Evolutionary conservation across 2,329 filamentous ascomycete genomes (phyloP).

Genomic region (Hypoxylon sp.): DNA sequence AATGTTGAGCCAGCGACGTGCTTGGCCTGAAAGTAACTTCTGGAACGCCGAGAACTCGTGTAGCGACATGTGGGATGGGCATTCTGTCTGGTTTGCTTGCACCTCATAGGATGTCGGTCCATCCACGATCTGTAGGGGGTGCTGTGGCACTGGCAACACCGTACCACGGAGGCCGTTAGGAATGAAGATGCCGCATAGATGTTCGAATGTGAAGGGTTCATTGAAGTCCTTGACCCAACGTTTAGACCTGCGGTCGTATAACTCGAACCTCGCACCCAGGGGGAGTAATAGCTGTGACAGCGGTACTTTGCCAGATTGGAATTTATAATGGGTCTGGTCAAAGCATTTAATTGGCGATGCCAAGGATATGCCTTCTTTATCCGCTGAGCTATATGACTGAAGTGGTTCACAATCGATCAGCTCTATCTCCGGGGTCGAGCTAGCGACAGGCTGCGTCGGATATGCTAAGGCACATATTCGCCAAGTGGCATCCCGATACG

Average conservation of each 20-base stretch:
- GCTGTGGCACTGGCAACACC: constrained; percentile 24
- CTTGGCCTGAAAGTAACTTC: constrained; percentile 58
- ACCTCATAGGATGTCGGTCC: constrained; percentile 66
- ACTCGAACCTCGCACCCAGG: constrained; percentile 46
- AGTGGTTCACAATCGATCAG: constrained; percentile 42
- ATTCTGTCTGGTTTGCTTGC: constrained; percentile 61
- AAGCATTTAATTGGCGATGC: constrained; percentile 51
- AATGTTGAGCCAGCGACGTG: constrained; percentile 63
- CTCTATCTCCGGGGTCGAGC: constrained; percentile 32
- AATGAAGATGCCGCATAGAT: constrained; percentile 42
- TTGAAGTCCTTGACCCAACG: constrained; percentile 46
- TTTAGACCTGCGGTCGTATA: constrained; percentile 46
- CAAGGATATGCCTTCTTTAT: constrained; percentile 39
- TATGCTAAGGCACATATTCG: constrained; percentile 54
- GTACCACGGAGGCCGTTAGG: constrained; percentile 36
- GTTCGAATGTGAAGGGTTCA: constrained; percentile 47
- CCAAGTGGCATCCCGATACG: constrained; percentile 67
- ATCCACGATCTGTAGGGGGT: constrained; percentile 50
- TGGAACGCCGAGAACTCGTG: constrained; percentile 68
- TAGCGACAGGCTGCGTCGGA: constrained; percentile 35
- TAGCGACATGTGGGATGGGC: constrained; percentile 58
- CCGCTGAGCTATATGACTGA: constrained; percentile 14
- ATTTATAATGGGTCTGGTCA: constrained; percentile 49
- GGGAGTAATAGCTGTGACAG: constrained; percentile 45
- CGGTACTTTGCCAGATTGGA: constrained; percentile 45